phyloP scores from a whole-genome alignment of 116 monocot species.

The Dioscorea cayenensis region DNA sequence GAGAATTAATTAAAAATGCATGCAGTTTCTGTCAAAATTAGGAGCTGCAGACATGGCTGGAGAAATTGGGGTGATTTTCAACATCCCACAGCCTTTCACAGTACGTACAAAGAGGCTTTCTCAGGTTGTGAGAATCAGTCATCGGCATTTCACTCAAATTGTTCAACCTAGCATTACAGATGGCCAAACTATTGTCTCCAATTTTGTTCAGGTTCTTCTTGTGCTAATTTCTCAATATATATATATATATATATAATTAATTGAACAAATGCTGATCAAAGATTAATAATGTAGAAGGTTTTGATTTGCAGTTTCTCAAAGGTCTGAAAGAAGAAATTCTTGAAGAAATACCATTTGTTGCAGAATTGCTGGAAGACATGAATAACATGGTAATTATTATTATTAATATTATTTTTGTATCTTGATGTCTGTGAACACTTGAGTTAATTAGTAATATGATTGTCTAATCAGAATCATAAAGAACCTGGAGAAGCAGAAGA shows the following conservation, averaged over 20 bases:
- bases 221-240: no score
- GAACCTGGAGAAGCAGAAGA: not conserved
- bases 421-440: not conserved
- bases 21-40: conserved; percentile 33
- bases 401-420: no score
- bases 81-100: conserved; percentile 68
- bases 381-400: conserved; percentile 16
- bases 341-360: conserved; percentile 33
- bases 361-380: conserved; percentile 19
- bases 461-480: not conserved
- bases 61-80: conserved; percentile 61
- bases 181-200: conserved; percentile 32
- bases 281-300: no score
- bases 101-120: conserved; percentile 52
- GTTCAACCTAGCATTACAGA: conserved; percentile 31
- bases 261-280: no score
- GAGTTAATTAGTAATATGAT: not conserved
- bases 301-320: conserved; percentile 32
- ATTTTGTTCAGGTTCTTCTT: conserved; percentile 40
- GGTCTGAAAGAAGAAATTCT: conserved; percentile 32
- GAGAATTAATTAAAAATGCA: conserved; percentile 6
- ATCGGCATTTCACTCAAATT: conserved; percentile 36
- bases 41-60: conserved; percentile 42
- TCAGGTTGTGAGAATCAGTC: conserved; percentile 51
- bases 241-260: no score